Conservation (phyloP, 306 rosid species). For the Cicer chorassanicum region DNA sequence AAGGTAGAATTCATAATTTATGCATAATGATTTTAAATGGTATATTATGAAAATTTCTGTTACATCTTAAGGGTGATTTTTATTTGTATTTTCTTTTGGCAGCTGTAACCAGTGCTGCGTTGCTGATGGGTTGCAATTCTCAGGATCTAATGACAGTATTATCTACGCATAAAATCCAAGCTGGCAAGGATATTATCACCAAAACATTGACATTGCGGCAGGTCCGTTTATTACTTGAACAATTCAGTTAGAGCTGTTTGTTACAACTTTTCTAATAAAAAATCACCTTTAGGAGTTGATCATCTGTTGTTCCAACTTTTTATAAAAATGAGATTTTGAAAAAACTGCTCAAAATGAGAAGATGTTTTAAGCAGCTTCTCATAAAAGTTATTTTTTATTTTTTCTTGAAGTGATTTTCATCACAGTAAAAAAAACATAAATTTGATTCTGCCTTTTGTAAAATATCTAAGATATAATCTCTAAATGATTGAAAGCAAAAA, state of each 20-base stretch:
- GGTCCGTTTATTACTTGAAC: conserved; percentile 56
- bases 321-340: neutral
- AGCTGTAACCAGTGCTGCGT: conserved; percentile 75
- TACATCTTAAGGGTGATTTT: conserved; percentile 40
- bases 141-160: conserved; percentile 67
- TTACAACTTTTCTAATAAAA: neutral
- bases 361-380: neutral
- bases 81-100: conserved; percentile 47
- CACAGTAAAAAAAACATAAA: neutral
- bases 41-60: conserved; percentile 8
- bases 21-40: conserved; percentile 27
- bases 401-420: neutral
- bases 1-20: conserved; percentile 62
- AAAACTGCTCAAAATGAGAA: neutral
- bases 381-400: neutral
- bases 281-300: neutral
- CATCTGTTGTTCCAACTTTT: neutral
- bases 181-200: conserved; percentile 65
- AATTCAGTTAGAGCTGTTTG: neutral
- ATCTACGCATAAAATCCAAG: conserved; percentile 61
- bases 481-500: neutral
- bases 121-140: conserved; percentile 82
- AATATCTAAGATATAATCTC: neutral
- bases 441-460: neutral
- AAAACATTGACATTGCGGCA: conserved; percentile 72